Base-by-base conservation (phyloP, 2,329 filamentous ascomycete species). In the Dactylellina drechsleri region DNA sequence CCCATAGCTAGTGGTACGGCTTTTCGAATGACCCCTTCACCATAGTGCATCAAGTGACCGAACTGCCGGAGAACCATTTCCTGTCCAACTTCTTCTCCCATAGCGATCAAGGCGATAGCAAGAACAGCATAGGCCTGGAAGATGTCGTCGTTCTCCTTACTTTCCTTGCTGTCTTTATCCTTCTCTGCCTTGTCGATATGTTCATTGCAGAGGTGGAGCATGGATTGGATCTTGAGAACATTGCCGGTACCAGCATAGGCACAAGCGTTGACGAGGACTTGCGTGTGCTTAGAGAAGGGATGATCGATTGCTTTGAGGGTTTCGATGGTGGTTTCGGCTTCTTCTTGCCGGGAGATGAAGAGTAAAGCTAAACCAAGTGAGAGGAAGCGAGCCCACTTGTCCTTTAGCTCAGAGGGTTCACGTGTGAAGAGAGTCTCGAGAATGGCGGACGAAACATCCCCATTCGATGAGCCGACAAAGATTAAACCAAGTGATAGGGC, bases 1-100 rank as follows among this genome's bases (percentile, higher is more conserved):
- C 93, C 96, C 92, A 99, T 96, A 26, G 95, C 95, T 65, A 99
- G 86, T 41, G 95, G 95, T 31, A 99, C 95, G 18, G 93, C 94
- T 81, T 95, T 95, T 77, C 95, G 91, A 79, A 99, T 99, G 82
- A 99, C 98, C 81, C 93, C 87, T 82, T 97, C 94, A 77, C 96
- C 95, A 80, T 99, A 99, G 84, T 99, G 95, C 95, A 99, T 99
- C 75, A 99, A 86, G 82, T 99, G 95, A 58, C 93, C 95, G 80
- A 99, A 98, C 81, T 97, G 95, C 71, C 95, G 91, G 47, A 99
- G 87, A 10, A 98, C 93, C 95, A 99, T 99, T 81, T 99, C 95
- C 82, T 99, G 95, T 4, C 96, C 96, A 67, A 99, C 90, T 73
- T 99, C 96, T 82, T 99, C 95, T 75, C 95, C 95, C 95, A 99